These are phyloP conservation scores for Hypoxylon rubiginosum DNA, from an alignment of 2,329 filamentous ascomycete genomes.

Conservation along the genomic window DNA sequence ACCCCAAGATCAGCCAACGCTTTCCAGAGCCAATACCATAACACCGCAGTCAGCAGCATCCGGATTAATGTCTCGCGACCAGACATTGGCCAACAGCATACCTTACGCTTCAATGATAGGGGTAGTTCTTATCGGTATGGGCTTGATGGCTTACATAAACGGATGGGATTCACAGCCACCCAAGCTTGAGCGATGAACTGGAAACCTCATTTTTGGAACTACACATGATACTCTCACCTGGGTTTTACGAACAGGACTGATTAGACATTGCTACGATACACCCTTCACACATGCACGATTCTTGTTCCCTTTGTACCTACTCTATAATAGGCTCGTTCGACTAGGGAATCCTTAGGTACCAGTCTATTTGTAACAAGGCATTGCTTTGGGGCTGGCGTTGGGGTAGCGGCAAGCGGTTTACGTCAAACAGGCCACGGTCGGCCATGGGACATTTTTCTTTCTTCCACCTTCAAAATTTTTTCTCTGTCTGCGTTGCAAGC, in stretches of 20 bases:
- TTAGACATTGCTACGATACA: conserved; percentile 13
- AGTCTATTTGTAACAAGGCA: conserved; percentile 41
- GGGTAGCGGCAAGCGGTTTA: conserved; percentile 36
- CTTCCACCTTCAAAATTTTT: background rate
- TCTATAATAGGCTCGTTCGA: conserved; percentile 43
- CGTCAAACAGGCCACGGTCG: conserved; percentile 28
- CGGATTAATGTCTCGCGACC: conserved; percentile 59
- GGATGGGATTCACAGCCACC: conserved; percentile 75
- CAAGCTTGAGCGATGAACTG: conserved; percentile 47
- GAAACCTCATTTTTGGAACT: background rate
- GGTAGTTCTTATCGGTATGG: conserved; percentile 84
- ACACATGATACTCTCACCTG: background rate
- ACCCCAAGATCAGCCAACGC: conserved; percentile 56
- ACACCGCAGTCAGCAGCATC: conserved; percentile 59
- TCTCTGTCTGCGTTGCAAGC: conserved; percentile 24
- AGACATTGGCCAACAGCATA: conserved; percentile 67
- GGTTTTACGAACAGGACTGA: background rate
- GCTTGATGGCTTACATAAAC: conserved; percentile 88
- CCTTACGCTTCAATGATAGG: conserved; percentile 87
- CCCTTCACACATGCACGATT: conserved; percentile 35
- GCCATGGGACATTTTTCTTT: conserved; percentile 13
- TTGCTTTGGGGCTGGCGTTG: conserved; percentile 39
- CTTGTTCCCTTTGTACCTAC: conserved; percentile 49
- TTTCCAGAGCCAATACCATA: conserved; percentile 64
- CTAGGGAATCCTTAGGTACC: conserved; percentile 34